Percentiles rank a stretch among this genome's conserved stretches.
Conservation (phyloP, 208 protist genomes). For the Leishmania aethiopica region DNA sequence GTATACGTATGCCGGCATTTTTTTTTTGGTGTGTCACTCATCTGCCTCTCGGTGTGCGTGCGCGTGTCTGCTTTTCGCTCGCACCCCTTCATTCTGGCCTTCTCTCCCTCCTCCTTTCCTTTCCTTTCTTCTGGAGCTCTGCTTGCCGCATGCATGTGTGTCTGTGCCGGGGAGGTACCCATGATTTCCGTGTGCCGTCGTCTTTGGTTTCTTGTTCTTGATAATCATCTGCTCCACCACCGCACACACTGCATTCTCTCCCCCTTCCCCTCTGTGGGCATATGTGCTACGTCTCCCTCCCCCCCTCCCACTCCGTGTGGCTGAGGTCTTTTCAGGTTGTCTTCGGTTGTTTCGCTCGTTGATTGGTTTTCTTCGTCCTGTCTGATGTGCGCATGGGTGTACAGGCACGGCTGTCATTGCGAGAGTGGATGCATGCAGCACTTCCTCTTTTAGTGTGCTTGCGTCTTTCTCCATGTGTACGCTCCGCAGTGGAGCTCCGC, state of each 20-base stretch:
- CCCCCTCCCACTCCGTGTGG: too few species aligned
- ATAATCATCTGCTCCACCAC: background rate
- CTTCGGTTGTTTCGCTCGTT: background rate
- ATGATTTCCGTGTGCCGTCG: background rate
- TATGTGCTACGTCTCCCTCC: background rate
- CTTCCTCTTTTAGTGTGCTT: background rate
- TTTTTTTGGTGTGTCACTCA: constrained; percentile 9
- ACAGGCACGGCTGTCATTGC: background rate
- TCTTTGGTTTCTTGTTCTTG: background rate
- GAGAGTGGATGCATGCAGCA: background rate
- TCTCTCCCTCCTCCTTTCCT: background rate
- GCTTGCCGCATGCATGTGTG: background rate
- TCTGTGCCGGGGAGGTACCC: background rate
- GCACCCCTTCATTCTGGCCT: background rate
- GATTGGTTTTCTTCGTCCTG: background rate
- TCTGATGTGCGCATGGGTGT: background rate
- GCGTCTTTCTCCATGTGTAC: background rate
- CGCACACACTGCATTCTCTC: background rate
- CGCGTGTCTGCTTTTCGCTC: background rate
- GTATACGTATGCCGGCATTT: background rate
- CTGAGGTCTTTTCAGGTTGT: background rate
- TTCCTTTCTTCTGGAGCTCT: background rate
- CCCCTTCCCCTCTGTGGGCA: background rate
- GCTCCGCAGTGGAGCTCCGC: too few species aligned
- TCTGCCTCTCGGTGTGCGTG: background rate